Evolutionary conservation across 495 filamentous ascomycete species (phyloP), one percentile per base, ranked within the genome.

Genomic region (Friedmanniomyces simplex): DNA sequence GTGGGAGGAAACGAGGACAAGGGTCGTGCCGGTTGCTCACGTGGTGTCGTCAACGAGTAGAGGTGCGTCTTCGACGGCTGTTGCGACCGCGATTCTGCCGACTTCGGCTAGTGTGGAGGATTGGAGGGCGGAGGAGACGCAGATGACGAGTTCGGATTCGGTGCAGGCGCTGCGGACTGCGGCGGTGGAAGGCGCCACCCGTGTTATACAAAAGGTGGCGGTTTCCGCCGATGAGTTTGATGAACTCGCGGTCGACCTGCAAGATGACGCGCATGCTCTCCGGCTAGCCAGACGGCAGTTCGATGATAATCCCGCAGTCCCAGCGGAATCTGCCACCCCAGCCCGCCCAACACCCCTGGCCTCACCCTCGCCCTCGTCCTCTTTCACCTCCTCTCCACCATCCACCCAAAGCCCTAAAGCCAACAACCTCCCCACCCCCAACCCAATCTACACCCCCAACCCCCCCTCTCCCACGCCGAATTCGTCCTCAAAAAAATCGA

Each of bases 391-490:
- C 2, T 21, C 10, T 4, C 10, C 28, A 32, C 28, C 28, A 32
- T 32, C 28, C 28, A 3, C 3, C 13, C 26, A 11, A 2, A 58
- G 8, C 14, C 45, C 14, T 16, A 43, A 20, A 3, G 18, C 39
- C 39, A 43, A 43, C 24, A 16, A 11, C 24, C 46, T 6, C 6
- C 25, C 49, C 49, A 52, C 49, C 30, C 18, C 20, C 47, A 26
- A 20, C 13, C 20, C 48, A 5, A 28, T 39, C 36, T 61, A 58
- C 51, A 64, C 50, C 13, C 58, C 59, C 43, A 26, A 32, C 71
- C 68, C 26, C 80, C 81, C 5, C 63, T 79, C 8, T 75, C 77
- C 0, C 86, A 85, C 61, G 70, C 84, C 55, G 81, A 89, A 50
- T 89, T 73, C 61, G 82, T 86, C 32, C 66, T 69, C n/a, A 60